Conservation (phyloP, 2,329 filamentous ascomycete species). For the Trichoderma atroviride region DNA sequence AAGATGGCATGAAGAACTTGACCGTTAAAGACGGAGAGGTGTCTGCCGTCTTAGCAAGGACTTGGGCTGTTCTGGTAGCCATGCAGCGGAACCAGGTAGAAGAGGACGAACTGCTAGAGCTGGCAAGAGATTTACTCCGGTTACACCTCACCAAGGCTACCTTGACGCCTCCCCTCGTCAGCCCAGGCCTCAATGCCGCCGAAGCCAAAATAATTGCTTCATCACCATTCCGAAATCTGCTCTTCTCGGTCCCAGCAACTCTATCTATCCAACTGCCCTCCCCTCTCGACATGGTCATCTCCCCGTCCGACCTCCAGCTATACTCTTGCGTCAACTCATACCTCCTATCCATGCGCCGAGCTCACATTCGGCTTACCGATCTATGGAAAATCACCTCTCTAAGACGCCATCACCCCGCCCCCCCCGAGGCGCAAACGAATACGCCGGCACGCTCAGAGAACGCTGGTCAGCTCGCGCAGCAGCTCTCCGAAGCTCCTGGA, state of each 20-base stretch:
- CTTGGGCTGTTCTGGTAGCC: constrained; percentile 79
- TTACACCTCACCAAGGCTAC: constrained; percentile 62
- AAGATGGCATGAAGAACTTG: constrained; percentile 49
- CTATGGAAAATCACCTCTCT: constrained; percentile 85
- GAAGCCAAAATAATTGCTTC: constrained; percentile 44
- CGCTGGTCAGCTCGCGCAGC: constrained; percentile 65
- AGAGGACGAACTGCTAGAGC: constrained; percentile 81
- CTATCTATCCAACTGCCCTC: constrained; percentile 74
- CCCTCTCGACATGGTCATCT: constrained; percentile 85
- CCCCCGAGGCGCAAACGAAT: constrained; percentile 62
- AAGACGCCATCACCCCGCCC: constrained; percentile 74
- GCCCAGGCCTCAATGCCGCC: constrained; percentile 40
- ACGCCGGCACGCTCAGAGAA: constrained; percentile 63
- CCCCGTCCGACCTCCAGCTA: constrained; percentile 70
- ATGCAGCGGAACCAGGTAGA: constrained; percentile 70
- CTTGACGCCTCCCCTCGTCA: constrained; percentile 43
- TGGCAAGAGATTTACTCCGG: constrained; percentile 75
- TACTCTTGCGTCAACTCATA: constrained; percentile 90
- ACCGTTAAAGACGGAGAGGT: constrained; percentile 87
- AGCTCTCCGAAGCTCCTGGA: constrained; percentile 83
- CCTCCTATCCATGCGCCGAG: constrained; percentile 79
- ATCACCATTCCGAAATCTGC: constrained; percentile 74
- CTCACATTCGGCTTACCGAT: constrained; percentile 80
- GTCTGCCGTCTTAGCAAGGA: constrained; percentile 71
- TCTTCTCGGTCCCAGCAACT: constrained; percentile 73